Base-by-base conservation (phyloP, 2,329 filamentous ascomycete genomes). In the Bertia moriformis region DNA sequence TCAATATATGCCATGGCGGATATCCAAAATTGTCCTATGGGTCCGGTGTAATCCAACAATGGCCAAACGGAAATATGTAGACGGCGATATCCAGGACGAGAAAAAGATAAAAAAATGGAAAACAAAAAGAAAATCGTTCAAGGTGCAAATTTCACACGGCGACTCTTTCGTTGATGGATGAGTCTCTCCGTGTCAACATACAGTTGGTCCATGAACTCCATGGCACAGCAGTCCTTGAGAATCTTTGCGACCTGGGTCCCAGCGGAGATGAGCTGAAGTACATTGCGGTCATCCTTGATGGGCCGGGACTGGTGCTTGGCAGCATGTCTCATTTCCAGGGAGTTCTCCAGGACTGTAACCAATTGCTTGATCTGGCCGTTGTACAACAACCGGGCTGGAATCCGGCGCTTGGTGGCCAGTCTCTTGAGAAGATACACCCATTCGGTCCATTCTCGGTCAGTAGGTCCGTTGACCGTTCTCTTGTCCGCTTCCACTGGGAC, bases 351-450 rank as follows among this genome's bases (percentile, higher is more conserved):
- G 19, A 91, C 83, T 32, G 85, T 91, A 46, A 91, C 82, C 58
- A 93, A 78, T 58, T 91, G 84, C 62, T 89, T 91, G 61, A 93
- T 93, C 61, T 93, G 85, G 43, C 83, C 83, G 55, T 91, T 84
- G 65, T 89, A 91, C 33, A 93, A 65, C 15, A 91, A 82, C 41
- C 84, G 70, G 37, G 85, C 83, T 4, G 85, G 85, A 48, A 93
- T 89, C 44, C 85, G 76, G 47, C 85, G 73, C 63, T 89, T 91
- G 22, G 85, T 93, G 20, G 85, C 85, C 42, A 93, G 70, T 38
- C 84, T 72, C 61, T 91, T 91, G 48, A 93, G 67, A 42, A 93
- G 71, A 57, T 88, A 86, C 41, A 89, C 85, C 85, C 85, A 93
- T 61, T 93, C 85, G 36, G 83, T 89, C 85, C 85, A 93, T 57